Percentiles rank a stretch among this genome's conserved stretches.
phyloP scores from a whole-genome alignment of 805 yeast species.

The Scheffersomyces coipomensis region DNA sequence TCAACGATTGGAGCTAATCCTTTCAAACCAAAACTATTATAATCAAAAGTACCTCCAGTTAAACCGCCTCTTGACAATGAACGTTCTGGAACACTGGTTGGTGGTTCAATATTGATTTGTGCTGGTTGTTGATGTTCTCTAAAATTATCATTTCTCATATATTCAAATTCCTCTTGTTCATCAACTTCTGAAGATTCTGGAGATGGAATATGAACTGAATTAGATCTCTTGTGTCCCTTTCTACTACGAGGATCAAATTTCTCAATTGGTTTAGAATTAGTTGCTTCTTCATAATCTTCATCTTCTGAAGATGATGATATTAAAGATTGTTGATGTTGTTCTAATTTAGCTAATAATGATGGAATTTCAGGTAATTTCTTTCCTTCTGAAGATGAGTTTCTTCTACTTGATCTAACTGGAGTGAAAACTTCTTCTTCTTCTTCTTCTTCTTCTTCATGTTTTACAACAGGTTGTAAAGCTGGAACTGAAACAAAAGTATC shows the following conservation, averaged over 20 bases:
- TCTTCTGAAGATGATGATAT: conserved; percentile 11
- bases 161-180: conserved; percentile 4
- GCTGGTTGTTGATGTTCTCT: not conserved
- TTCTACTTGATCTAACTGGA: not conserved
- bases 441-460: no score
- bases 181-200: conserved; percentile 15
- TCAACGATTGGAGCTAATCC: conserved; percentile 42
- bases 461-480: not conserved
- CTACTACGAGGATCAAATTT: conserved; percentile 1
- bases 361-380: not conserved
- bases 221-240: conserved; percentile 13
- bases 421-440: not conserved
- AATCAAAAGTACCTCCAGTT: conserved; percentile 18
- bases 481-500: not conserved
- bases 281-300: conserved; percentile 8
- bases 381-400: not conserved
- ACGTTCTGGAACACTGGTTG: conserved; percentile 5
- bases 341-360: conserved; percentile 2
- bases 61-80: conserved; percentile 7
- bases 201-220: conserved; percentile 13
- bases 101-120: not conserved
- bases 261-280: not conserved
- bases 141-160: not conserved
- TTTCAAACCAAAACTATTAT: conserved; percentile 21
- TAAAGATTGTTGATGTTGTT: conserved; percentile 6